Percentiles rank a stretch among this genome's conserved stretches.
These are phyloP conservation scores for Candida tetrigidarum DNA, from an alignment of 1,139 yeast species.

Conservation along the genomic window DNA sequence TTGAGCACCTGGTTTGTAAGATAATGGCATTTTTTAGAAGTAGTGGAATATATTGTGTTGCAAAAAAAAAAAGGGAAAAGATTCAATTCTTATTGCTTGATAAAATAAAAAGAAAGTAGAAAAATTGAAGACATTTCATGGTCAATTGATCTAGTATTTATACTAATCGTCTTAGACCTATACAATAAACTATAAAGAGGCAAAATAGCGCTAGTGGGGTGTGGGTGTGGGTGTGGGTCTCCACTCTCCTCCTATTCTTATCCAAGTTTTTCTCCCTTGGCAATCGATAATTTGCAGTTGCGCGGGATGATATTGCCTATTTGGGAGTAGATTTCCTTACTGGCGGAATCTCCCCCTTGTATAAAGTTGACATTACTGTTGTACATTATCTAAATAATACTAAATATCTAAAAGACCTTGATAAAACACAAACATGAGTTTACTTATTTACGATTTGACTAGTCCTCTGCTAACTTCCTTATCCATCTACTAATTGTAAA, in stretches of 20 bases:
- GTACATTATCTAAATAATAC: neutral
- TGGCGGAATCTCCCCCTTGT: neutral
- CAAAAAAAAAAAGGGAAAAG: neutral
- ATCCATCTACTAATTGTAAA: conserved; percentile 34
- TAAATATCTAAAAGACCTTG: too few species aligned
- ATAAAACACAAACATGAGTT: too few species aligned
- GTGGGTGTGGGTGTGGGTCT: too few species aligned
- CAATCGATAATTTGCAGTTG: neutral
- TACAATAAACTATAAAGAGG: too few species aligned
- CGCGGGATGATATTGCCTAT: conserved; percentile 2
- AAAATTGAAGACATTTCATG: neutral
- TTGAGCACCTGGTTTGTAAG: conserved; percentile 55
- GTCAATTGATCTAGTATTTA: neutral
- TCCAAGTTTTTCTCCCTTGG: neutral
- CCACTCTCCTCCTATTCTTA: neutral
- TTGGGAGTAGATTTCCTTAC: neutral
- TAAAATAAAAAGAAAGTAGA: neutral
- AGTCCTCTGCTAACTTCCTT: too few species aligned
- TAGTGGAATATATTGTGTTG: neutral
- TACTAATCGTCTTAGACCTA: too few species aligned
- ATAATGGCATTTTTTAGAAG: conserved; percentile 38
- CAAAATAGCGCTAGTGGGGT: too few species aligned
- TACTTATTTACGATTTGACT: too few species aligned
- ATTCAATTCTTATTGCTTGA: neutral
- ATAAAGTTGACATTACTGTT: neutral